Conservation (phyloP, 805 yeast genomes). For the Lipomyces kockii region DNA sequence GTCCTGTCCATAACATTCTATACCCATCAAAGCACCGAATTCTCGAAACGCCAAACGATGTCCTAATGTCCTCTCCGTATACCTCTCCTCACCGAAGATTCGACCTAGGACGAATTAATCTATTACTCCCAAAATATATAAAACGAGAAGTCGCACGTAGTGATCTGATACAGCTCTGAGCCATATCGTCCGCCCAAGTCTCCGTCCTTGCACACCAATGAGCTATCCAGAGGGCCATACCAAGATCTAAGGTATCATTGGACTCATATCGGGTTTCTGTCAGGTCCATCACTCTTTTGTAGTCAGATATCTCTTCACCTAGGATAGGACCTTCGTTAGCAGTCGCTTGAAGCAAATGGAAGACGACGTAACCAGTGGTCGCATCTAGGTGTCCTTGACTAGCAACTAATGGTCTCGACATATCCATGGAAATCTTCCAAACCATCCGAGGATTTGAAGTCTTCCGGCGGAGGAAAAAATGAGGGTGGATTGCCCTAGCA, state of each 20-base stretch:
- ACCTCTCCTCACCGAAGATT: slow-evolving; percentile 10
- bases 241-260: slow-evolving; percentile 13
- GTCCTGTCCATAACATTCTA: slow-evolving; percentile 12
- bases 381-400: slow-evolving; percentile 15
- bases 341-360: slow-evolving; percentile 10
- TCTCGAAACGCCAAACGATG: slow-evolving; percentile 13
- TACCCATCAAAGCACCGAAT: slow-evolving; percentile 13
- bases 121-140: background rate
- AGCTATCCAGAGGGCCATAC: slow-evolving; percentile 13
- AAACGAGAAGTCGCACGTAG: slow-evolving; percentile 7
- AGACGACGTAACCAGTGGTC: slow-evolving; percentile 11
- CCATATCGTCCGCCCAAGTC: slow-evolving; percentile 12
- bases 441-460: slow-evolving; percentile 10
- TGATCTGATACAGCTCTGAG: slow-evolving; percentile 14
- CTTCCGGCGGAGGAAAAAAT: slow-evolving; percentile 9
- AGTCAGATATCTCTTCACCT: slow-evolving; percentile 13
- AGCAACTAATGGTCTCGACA: slow-evolving; percentile 13
- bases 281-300: slow-evolving; percentile 12
- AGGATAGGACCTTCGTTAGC: slow-evolving; percentile 11
- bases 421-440: slow-evolving; percentile 15
- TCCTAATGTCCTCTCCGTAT: slow-evolving; percentile 6
- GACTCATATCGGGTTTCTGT: background rate
- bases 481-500: slow-evolving; percentile 13
- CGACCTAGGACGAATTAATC: slow-evolving; percentile 4
- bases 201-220: slow-evolving; percentile 9